phyloP scores from a whole-genome alignment of 345 rosid species.

The Brassica carinata region DNA sequence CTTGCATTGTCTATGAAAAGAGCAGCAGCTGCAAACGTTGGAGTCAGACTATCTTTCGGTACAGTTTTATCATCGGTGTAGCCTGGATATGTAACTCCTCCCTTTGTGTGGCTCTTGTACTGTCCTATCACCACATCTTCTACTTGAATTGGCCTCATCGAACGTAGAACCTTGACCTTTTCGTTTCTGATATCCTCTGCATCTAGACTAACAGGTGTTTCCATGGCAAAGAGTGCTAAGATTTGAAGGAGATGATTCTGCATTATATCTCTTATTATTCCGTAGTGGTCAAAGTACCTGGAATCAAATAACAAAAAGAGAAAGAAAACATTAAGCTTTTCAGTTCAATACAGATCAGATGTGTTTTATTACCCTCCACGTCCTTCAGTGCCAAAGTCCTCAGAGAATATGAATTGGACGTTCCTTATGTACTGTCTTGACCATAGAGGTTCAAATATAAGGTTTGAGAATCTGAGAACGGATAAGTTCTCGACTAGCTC shows the following conservation, averaged over 20 bases:
- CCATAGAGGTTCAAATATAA: slow-evolving; percentile 96
- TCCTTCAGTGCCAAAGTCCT: slow-evolving; percentile 99
- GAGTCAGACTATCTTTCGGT: slow-evolving; percentile 84
- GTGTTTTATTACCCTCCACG: slow-evolving; percentile 81
- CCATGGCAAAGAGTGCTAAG: slow-evolving; percentile 98
- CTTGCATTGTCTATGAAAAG: slow-evolving; percentile 94
- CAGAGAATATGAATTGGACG: slow-evolving; percentile 92
- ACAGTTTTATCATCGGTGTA: slow-evolving; percentile 93
- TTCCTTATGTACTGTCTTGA: slow-evolving; percentile 93
- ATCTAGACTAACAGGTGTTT: slow-evolving; percentile 97
- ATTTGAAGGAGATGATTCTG: slow-evolving; percentile 99
- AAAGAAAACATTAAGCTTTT: background rate
- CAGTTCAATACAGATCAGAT: background rate
- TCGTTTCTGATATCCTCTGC: slow-evolving; percentile 98
- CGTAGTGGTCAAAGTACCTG: slow-evolving; percentile 94
- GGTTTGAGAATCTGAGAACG: slow-evolving; percentile 96
- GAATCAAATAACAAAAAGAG: slow-evolving; percentile 5
- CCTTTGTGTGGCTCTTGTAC: slow-evolving; percentile 90
- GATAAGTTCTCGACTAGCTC: slow-evolving; percentile 97
- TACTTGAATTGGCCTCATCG: slow-evolving; percentile 83
- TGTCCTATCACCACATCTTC: slow-evolving; percentile 88
- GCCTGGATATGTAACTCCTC: slow-evolving; percentile 76
- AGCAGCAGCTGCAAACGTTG: slow-evolving; percentile 98
- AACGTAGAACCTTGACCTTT: slow-evolving; percentile 96
- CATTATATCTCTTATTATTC: slow-evolving; percentile 97